phyloP scores from a whole-genome alignment of 495 filamentous ascomycete species.

The Pseudomonodictys pantanalensis region DNA sequence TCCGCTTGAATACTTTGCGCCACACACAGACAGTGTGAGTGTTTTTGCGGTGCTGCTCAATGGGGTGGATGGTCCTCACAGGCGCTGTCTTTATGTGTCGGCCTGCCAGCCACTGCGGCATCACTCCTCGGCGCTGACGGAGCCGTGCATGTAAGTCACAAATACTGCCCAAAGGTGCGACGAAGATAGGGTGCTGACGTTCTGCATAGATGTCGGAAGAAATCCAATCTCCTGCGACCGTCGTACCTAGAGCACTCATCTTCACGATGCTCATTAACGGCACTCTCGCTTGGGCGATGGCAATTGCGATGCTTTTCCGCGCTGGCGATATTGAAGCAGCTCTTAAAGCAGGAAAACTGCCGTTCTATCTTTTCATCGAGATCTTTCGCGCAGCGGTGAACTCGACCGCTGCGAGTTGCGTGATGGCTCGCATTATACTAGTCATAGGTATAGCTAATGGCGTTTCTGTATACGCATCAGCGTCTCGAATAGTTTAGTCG shows the following conservation, averaged over 20 bases:
- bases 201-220: background rate
- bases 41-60: background rate
- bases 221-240: background rate
- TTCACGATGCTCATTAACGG: background rate
- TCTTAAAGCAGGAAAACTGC: background rate
- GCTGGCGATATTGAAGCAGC: background rate
- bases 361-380: background rate
- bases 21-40: background rate
- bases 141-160: background rate
- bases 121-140: background rate
- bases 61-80: background rate
- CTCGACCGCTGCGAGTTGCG: too few relatives aligned
- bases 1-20: background rate
- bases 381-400: background rate
- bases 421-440: too few relatives aligned
- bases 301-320: background rate
- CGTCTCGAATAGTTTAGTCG: too few relatives aligned
- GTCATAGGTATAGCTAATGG: too few relatives aligned
- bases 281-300: background rate
- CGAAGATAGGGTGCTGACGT: background rate
- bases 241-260: background rate
- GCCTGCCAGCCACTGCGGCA: background rate
- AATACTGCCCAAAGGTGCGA: background rate
- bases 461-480: too few relatives aligned
- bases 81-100: background rate